phyloP scores from a whole-genome alignment of 176 grass and related monocot genomes.

The Oryza longistaminata region DNA sequence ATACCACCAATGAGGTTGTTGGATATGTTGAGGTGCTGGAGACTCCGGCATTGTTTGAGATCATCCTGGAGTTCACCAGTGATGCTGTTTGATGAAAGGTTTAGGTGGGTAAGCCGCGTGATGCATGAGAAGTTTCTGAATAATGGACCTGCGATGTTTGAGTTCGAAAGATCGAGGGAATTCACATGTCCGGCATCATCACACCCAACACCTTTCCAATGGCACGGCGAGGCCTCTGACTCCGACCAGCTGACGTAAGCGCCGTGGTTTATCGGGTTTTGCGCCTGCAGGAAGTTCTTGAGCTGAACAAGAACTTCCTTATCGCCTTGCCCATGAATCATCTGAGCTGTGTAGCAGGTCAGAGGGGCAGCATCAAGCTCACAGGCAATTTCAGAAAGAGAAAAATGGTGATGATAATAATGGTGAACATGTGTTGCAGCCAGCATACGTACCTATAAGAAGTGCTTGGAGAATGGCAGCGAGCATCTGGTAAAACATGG shows the following conservation, averaged over 20 bases:
- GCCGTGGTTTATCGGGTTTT: slow-evolving; percentile 35
- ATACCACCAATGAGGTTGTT: slow-evolving; percentile 40
- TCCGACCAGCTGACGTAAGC: slow-evolving; percentile 42
- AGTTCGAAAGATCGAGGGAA: slow-evolving; percentile 39
- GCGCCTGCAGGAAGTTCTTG: slow-evolving; percentile 23
- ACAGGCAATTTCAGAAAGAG: neutral
- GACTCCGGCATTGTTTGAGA: slow-evolving; percentile 39
- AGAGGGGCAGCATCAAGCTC: neutral
- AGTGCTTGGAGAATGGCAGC: neutral
- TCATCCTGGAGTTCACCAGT: slow-evolving; percentile 30
- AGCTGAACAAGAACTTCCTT: slow-evolving; percentile 48
- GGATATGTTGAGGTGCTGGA: slow-evolving; percentile 52
- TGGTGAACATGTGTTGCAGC: neutral
- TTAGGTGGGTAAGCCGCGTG: slow-evolving; percentile 33
- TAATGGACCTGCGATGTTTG: slow-evolving; percentile 51
- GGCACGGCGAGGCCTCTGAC: slow-evolving; percentile 36
- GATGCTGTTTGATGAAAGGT: slow-evolving; percentile 59
- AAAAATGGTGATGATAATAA: neutral
- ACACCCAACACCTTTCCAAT: slow-evolving; percentile 49
- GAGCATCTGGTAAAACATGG: neutral
- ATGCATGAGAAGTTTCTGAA: slow-evolving; percentile 44
- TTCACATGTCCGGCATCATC: slow-evolving; percentile 3
- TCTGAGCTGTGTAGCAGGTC: neutral
- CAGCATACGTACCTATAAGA: neutral
- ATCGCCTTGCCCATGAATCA: slow-evolving; percentile 15